Evolutionary conservation across 371 early-diverging fungal genomes (phyloP), one percentile per base, ranked within the genome.

Genomic region (Apophysomyces variabilis): DNA sequence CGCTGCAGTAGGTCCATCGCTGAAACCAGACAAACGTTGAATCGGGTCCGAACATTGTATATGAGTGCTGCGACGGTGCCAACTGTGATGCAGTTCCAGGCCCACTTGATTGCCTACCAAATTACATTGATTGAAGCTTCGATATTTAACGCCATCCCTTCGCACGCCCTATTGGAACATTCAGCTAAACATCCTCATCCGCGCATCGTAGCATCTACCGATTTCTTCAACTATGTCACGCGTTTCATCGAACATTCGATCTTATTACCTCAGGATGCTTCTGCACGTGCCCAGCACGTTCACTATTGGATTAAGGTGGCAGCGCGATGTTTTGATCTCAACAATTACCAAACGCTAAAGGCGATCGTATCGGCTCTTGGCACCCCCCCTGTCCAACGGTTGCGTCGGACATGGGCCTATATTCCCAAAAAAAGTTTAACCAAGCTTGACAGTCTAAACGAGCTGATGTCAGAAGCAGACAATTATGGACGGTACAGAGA

Each of bases 191-290:
- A 78, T 35, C 92, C 92, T 6, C 82, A 89, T 58, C 85, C 88
- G 46, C 84, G 86, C 16, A 85, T 94, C 26, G 89, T 87, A 35
- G 90, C 90, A 3, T 89, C 88, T 1, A 88, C 92, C 13, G 93
- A 92, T 63, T 91, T 92, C 72, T 94, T 94, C 83, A 94, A 94
- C 66, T 93, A 91, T 67, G 65, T 92, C 26, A 91, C 93, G 7
- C 83, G 94, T 8, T 66, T 87, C 61, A 86, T 94, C 45, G 94
- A 94, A 70, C 84, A 84, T 61, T 84, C 90, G 5, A 85, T 94
- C 41, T 73, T 94, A 37, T 75, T 85, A 39, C 87, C 88, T 0
- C 77, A 82, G 43, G 85, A 84, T 39, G 84, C 90, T 4, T 79
- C 87, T 0, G 82, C 81, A 7, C 82, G 94, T 6, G 90, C 91